A percentile compares a stretch with the other conserved stretches of the same genome.
phyloP scores from a whole-genome alignment of 768 basidiomycete genomes.

The Hypholoma sublateritium region DNA sequence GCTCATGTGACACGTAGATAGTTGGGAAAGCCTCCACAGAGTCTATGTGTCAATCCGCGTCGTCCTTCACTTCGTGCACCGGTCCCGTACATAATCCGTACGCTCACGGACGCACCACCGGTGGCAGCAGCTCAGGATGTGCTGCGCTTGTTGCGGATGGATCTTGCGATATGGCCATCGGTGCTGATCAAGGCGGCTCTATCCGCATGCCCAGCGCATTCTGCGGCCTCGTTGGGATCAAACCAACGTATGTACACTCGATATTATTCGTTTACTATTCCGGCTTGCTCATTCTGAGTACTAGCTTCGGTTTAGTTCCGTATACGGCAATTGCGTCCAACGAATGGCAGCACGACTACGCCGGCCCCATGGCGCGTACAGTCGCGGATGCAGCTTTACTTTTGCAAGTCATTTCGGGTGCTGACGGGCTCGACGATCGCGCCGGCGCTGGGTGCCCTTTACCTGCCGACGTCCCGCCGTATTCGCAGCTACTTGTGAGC shows the following conservation, averaged over 20 bases:
- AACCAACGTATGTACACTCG: constrained; percentile 16
- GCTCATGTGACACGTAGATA: constrained; percentile 9
- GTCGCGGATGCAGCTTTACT: constrained; percentile 41
- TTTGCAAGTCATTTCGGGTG: constrained; percentile 42
- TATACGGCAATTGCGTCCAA: constrained; percentile 45
- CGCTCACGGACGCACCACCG: constrained; percentile 38
- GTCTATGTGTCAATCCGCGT: constrained; percentile 24
- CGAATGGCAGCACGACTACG: constrained; percentile 39
- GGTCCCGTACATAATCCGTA: constrained; percentile 45
- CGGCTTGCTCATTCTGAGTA: not conserved
- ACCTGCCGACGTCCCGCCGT: constrained; percentile 17
- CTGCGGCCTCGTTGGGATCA: constrained; percentile 39
- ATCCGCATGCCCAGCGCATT: constrained; percentile 43
- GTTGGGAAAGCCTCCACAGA: constrained; percentile 21
- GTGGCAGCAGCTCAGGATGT: constrained; percentile 44
- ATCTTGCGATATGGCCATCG: constrained; percentile 43
- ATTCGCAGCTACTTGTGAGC: constrained; percentile 33
- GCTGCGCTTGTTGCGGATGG: constrained; percentile 39
- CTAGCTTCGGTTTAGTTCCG: constrained; percentile 41
- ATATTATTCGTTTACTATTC: not conserved
- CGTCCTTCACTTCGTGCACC: constrained; percentile 21
- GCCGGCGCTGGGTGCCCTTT: constrained; percentile 17
- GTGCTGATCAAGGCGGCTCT: constrained; percentile 47
- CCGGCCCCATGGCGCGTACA: constrained; percentile 37
- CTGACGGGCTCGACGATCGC: constrained; percentile 44